Percentiles rank a stretch among this genome's conserved stretches.
Conservation (phyloP, 1,284 basidiomycete species). For the Fomitopsis pinicola region DNA sequence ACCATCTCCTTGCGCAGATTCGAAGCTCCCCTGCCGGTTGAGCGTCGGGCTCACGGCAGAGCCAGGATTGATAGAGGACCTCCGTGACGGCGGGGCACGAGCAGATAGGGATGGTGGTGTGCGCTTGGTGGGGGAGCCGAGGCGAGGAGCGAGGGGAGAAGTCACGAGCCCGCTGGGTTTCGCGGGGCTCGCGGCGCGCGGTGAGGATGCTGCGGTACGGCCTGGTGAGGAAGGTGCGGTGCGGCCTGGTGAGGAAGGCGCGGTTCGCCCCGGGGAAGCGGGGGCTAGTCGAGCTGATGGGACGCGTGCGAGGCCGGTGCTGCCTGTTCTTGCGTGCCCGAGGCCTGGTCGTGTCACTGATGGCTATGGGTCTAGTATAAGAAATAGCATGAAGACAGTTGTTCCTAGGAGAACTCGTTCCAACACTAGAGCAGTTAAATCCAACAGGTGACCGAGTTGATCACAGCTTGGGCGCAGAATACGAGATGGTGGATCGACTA, state of each 20-base stretch:
- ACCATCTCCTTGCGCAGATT: conserved; percentile 16
- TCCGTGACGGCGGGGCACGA: conserved; percentile 28
- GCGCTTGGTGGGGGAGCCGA: conserved; percentile 39
- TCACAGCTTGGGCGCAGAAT: too few relatives aligned
- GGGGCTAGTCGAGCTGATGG: conserved; percentile 32
- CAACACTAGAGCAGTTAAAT: not conserved
- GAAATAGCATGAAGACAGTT: not conserved
- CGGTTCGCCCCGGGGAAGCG: conserved; percentile 15
- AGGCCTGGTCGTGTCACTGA: conserved; percentile 19
- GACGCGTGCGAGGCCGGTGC: conserved; percentile 31
- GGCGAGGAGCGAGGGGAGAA: conserved; percentile 21
- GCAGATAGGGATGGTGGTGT: conserved; percentile 30
- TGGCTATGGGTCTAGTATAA: conserved; percentile 11
- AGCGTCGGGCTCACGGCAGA: conserved; percentile 20
- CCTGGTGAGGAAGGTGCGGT: conserved; percentile 21
- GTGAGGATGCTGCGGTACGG: conserved; percentile 28
- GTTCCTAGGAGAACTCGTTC: not conserved
- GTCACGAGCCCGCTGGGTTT: conserved; percentile 24
- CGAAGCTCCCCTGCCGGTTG: conserved; percentile 19
- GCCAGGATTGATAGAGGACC: conserved; percentile 20
- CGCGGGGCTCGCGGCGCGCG: conserved; percentile 38
- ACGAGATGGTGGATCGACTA: too few relatives aligned
- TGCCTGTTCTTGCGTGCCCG: conserved; percentile 38
- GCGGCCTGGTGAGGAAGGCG: conserved; percentile 17
- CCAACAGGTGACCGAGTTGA: too few relatives aligned